Conservation (phyloP, 2,329 filamentous ascomycete species). For the Didymella glomerata region DNA sequence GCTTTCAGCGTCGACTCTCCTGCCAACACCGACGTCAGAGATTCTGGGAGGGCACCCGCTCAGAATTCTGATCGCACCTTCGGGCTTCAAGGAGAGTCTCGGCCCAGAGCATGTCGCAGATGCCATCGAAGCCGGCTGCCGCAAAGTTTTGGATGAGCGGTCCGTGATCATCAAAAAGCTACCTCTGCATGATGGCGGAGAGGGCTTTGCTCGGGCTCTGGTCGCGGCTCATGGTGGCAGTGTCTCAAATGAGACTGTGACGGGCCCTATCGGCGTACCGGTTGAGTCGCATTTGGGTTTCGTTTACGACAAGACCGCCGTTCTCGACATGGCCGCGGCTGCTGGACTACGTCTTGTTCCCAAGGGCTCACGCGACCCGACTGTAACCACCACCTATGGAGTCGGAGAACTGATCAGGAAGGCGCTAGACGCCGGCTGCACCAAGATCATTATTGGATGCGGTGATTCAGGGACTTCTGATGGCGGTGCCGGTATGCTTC, state of each 20-base stretch:
- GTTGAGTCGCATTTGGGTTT: conserved; percentile 60
- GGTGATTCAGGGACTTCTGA: conserved; percentile 65
- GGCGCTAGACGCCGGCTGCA: conserved; percentile 58
- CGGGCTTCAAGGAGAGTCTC: conserved; percentile 64
- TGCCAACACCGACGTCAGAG: conserved; percentile 35
- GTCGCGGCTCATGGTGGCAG: conserved; percentile 55
- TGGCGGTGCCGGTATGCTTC: conserved; percentile 63
- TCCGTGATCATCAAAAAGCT: conserved; percentile 57
- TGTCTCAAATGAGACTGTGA: conserved; percentile 52
- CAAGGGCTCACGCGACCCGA: conserved; percentile 55
- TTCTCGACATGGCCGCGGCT: conserved; percentile 64
- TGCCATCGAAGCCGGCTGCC: conserved; percentile 60
- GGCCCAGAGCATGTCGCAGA: conserved; percentile 59
- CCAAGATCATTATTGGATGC: conserved; percentile 60
- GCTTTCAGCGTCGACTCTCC: conserved; percentile 27
- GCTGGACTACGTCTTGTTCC: conserved; percentile 62
- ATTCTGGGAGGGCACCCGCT: conserved; percentile 32
- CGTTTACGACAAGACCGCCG: conserved; percentile 54
- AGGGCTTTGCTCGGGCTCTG: conserved; percentile 61
- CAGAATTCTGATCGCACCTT: conserved; percentile 60
- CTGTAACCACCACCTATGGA: conserved; percentile 60
- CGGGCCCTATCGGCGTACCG: conserved; percentile 55
- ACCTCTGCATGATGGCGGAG: conserved; percentile 63
- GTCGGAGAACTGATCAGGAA: conserved; percentile 60
- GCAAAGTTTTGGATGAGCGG: conserved; percentile 53